Evolutionary conservation across 352 stramenopile species (phyloP), one percentile per base, ranked within the genome.

Genomic region (Pythium volutum): DNA sequence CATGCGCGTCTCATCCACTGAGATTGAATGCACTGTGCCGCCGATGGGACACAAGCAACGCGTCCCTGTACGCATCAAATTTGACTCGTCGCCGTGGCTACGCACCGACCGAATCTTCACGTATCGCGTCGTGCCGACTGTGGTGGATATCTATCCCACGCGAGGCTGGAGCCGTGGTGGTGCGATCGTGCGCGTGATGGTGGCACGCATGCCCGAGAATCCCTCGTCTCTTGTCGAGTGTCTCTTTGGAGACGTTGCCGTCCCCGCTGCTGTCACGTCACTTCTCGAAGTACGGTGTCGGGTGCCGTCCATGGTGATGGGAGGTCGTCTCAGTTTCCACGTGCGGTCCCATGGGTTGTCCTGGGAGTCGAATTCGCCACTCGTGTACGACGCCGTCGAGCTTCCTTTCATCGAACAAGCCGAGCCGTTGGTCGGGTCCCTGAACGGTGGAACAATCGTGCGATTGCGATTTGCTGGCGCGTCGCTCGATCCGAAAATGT

Each of bases 401-500:
- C 34, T 38, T 39, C 62, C 65, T 7, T n/a, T 15, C 0, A 58
- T 73, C 18, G 25, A 53, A 9, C 43, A 15, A 8, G 48, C 70
- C 5, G 49, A 59, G 14, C 69, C 65, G 0, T 49, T 54, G 1
- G 18, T 70, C 14, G 69, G 69, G 4, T 14, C 56, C 1, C 26
- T 62, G 18, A 33, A 57, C 29, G 69, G 69, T 34, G 59, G 66
- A 14, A 68, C 69, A 4, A 29, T 50, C 9, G 42, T 76, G 18
- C 53, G 36, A 16, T n/a, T 76, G n/a, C n/a, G n/a, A 2, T 18
- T 14, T 5, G 69, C 65, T 0, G 38, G 31, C 16, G 25, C n/a
- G 9, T 22, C 56, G 9, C 29, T 56, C 34, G 1, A 15, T 7
- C 57, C 29, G 34, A 47, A 29, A 14, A 16, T 11, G 22, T 26